phyloP scores from a whole-genome alignment of 73 alveolate species.

The Paramecium biaurelia region DNA sequence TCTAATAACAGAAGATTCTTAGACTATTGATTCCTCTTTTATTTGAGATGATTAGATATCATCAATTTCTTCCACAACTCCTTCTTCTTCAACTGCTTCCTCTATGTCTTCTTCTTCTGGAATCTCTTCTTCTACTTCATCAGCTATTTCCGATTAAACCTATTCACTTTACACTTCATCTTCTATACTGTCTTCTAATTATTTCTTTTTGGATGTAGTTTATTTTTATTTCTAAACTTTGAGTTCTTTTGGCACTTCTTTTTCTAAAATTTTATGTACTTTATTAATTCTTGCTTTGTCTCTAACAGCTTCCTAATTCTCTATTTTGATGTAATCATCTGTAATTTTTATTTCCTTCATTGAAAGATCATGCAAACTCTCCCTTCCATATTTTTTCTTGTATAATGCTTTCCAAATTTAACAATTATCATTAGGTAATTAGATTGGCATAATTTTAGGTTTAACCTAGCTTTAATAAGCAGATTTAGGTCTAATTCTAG shows the following conservation, averaged over 20 bases:
- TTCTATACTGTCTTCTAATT: background rate
- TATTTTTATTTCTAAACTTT: background rate
- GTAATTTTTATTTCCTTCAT: background rate
- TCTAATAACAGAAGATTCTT: background rate
- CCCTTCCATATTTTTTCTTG: constrained; percentile 27
- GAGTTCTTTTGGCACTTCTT: background rate
- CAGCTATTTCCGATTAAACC: background rate
- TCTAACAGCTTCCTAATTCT: background rate
- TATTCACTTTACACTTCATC: background rate
- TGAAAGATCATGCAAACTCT: background rate
- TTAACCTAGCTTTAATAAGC: background rate
- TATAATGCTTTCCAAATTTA: constrained; percentile 17
- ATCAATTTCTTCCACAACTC: background rate
- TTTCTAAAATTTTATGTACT: background rate
- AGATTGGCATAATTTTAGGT: background rate
- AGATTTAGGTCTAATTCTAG: background rate
- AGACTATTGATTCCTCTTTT: background rate
- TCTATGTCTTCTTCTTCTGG: constrained; percentile 1
- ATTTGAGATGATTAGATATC: background rate
- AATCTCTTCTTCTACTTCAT: background rate
- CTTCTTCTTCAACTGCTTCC: background rate
- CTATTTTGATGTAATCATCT: constrained; percentile 5
- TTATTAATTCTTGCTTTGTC: background rate
- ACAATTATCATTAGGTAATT: constrained; percentile 12
- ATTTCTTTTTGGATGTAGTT: background rate